Base-by-base conservation (phyloP, 768 basidiomycete species). In the Leccinum imitatum region DNA sequence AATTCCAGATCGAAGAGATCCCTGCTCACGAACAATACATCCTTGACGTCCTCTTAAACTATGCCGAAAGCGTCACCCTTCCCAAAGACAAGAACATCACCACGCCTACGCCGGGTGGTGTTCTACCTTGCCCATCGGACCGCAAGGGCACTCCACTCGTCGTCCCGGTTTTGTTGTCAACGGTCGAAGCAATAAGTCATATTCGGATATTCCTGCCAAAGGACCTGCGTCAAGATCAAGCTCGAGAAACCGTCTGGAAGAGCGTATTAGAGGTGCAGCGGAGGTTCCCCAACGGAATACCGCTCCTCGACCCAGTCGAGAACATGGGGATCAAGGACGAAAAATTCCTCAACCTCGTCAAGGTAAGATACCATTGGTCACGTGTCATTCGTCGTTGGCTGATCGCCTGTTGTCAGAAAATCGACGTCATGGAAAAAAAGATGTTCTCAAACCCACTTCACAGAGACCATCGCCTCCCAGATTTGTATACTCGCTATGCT, bases 251-350 rank as follows among this genome's bases (percentile, higher is more conserved):
- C 2, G 84, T 85, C 1, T 95, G 92, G 88, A 95, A 95, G 78
- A 91, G 89, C 61, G 85, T 98, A 15, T 71, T 87, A 33, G 96
- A 98, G 72, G 92, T 97, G n/a, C 87, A 95, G 60, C 83, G 87
- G 58, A 83, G 95, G 53, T 95, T 95, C 76, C 91, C 94, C 0
- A 84, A 93, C 50, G 95, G 94, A 2, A 85, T 98, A 57, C 78
- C 90, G 0, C 76, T 95, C 8, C 80, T 99, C 11, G 97, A 98
- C 70, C 97, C 97, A 0, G 79, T 98, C 30, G 82, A 91, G 68
- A 93, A 98, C 71, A 95, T 98, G 94, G 88, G 87, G 10, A 97
- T 99, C 72, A 93, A 90, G 59, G 97, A 98, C 66, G 91, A 92
- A 37, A 93, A 91, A 65, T 99, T 99, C 78, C 85, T 85, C 68